Base-by-base conservation (phyloP, 2,329 filamentous ascomycete genomes). In the Botrytis fabae region DNA sequence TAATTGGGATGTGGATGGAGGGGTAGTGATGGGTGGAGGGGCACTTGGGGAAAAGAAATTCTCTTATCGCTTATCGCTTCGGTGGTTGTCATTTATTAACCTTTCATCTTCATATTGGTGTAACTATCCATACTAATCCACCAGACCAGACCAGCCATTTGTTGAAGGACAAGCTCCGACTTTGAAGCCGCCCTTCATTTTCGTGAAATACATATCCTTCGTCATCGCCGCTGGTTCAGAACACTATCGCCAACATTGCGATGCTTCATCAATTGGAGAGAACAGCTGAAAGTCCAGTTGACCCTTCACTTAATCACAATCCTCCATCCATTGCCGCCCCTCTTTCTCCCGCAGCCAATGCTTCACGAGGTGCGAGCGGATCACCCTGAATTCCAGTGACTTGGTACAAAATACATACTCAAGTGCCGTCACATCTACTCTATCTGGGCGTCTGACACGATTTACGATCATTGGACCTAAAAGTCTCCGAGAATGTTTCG, bases 61-160 rank as follows among this genome's bases (percentile, higher is more conserved):
- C 54, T 61, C 66, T 69, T 61, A 69, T 69, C 66, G 25, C 51
- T 57, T 59, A 69, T 59, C 66, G 22, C 66, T 69, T 46, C 38
- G 46, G 32, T n/a, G 46, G 25, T 38, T 48, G 60, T 42, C 35
- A 44, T 46, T 64, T 35, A 28, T 28, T 40, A 64, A 9, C 28
- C 28, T 22, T 65, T 48, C 20, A 35, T 25, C 60, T 38, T 12
- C 12, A 5, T 51, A 5, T 28, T 54, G n/a, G 51, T 18, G 51
- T 54, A n/a, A n/a, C n/a, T n/a, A 18, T 54, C 51, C n/a, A 28
- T 28, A 28, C 28, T 28, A 28, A 28, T 28, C 28, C 28, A 28
- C 28, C 28, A 28, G 28, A 28, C 51, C 51, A 54, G 22, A 66
- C n/a, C 9, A 9, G 48, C 51, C 32, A 51, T 40, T 51, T 38